Evolutionary conservation across 2,329 filamentous ascomycete genomes (phyloP).

Genomic region (Byssothecium circinans): DNA sequence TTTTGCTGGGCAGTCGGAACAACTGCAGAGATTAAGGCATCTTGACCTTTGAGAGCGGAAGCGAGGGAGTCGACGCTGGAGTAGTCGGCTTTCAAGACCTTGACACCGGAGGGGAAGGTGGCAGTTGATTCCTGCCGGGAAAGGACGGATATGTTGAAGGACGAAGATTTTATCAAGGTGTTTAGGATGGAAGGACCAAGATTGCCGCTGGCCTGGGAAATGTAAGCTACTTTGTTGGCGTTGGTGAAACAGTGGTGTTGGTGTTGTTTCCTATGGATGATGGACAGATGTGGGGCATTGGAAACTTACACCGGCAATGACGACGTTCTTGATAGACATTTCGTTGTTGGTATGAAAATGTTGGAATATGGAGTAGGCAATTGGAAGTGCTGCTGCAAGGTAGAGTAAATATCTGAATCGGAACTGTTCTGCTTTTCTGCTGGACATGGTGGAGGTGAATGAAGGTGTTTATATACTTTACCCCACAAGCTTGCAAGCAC

Average conservation of each 20-base stretch:
- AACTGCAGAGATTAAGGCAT: constrained; percentile 58
- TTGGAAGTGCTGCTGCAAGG: constrained; percentile 7
- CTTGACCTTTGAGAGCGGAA: constrained; percentile 56
- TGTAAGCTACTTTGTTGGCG: constrained; percentile 11
- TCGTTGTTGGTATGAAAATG: constrained; percentile 4
- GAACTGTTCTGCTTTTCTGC: constrained; percentile 11
- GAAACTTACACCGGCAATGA: constrained; percentile 46
- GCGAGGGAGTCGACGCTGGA: constrained; percentile 52
- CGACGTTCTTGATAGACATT: constrained; percentile 48
- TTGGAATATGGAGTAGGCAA: constrained; percentile 5
- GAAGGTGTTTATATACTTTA: constrained; percentile 12
- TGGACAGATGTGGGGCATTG: constrained; percentile 5
- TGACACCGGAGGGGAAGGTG: constrained; percentile 44
- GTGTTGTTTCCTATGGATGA: background rate
- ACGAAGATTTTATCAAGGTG: constrained; percentile 45
- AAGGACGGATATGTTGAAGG: constrained; percentile 59
- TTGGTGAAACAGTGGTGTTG: background rate
- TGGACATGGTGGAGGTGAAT: constrained; percentile 5
- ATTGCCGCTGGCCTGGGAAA: constrained; percentile 42
- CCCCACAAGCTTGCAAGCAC: background rate
- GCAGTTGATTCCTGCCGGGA: constrained; percentile 53
- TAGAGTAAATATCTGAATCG: constrained; percentile 4
- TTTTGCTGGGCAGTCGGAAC: constrained; percentile 50
- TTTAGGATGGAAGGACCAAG: constrained; percentile 47
- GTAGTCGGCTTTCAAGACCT: constrained; percentile 54